Conservation (phyloP, 352 stramenopile species). For the Phytophthora sojae region DNA sequence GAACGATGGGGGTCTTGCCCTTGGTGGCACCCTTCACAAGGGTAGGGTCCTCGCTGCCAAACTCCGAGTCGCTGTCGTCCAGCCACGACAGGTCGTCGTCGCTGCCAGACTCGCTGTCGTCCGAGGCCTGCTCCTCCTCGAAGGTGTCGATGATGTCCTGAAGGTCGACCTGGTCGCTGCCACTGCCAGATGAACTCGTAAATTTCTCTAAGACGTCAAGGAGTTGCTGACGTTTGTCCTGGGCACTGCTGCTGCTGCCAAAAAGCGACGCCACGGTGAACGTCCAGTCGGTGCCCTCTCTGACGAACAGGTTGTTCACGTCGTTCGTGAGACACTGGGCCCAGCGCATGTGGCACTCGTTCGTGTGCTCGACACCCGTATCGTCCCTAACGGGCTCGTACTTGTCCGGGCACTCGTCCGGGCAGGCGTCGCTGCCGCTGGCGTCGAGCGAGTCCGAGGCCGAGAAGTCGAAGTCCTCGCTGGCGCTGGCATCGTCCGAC, state of each 20-base stretch:
- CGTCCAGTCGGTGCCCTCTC: conserved; percentile 17
- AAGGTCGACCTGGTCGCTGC: conserved; percentile 32
- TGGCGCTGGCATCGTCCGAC: conserved; percentile 5
- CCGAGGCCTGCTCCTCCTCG: background rate
- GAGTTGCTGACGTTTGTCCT: too few relatives aligned
- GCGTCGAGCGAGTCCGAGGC: conserved; percentile 18
- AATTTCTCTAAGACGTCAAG: too few relatives aligned
- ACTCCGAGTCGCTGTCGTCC: conserved; percentile 9
- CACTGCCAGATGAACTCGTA: too few relatives aligned
- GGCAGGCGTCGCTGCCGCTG: conserved; percentile 23
- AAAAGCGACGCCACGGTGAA: conserved; percentile 34
- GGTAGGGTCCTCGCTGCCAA: conserved; percentile 9
- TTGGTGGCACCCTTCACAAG: conserved; percentile 13
- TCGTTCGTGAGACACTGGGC: too few relatives aligned
- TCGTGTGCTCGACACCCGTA: conserved; percentile 36
- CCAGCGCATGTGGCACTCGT: conserved; percentile 38
- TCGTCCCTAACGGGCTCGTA: conserved; percentile 36
- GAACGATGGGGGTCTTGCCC: background rate
- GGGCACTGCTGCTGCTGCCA: conserved; percentile 30
- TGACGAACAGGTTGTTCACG: conserved; percentile 35
- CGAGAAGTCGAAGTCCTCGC: conserved; percentile 20
- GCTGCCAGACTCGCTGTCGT: conserved; percentile 21
- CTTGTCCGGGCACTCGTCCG: conserved; percentile 34
- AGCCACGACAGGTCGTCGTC: conserved; percentile 24
- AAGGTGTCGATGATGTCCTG: conserved; percentile 34